phyloP scores from a whole-genome alignment of 1,139 yeast genomes.

The Suhomyces coccinellae region DNA sequence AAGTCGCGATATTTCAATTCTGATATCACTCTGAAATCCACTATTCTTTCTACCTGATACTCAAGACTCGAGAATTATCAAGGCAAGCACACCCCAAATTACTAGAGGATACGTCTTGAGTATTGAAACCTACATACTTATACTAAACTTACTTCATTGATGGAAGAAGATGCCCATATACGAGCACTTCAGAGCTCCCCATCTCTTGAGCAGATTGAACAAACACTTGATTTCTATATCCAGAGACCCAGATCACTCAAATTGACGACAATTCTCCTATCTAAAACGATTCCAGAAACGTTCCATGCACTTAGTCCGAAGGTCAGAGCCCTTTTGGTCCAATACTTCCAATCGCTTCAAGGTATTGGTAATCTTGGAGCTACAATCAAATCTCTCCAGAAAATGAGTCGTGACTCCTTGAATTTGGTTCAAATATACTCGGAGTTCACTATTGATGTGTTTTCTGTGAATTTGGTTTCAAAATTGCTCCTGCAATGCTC shows the following conservation, averaged over 20 bases:
- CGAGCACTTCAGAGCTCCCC: constrained; percentile 26
- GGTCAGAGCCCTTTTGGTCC: constrained; percentile 15
- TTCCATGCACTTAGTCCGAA: constrained; percentile 19
- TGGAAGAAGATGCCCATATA: not conserved
- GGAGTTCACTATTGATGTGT: constrained; percentile 19
- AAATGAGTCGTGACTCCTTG: not conserved
- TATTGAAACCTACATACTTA: too few species aligned
- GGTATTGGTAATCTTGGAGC: constrained; percentile 35
- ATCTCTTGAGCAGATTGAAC: constrained; percentile 16
- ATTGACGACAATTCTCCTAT: constrained; percentile 28
- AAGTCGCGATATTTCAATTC: too few species aligned
- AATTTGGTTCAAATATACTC: not conserved
- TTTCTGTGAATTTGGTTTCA: constrained; percentile 15
- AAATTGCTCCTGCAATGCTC: constrained; percentile 12
- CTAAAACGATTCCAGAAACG: constrained; percentile 34
- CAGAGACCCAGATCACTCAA: constrained; percentile 7
- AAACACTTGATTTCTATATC: constrained; percentile 12
- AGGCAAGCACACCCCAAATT: too few species aligned
- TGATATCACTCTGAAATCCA: too few species aligned
- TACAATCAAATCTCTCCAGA: constrained; percentile 15
- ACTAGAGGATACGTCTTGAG: too few species aligned
- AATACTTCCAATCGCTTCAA: constrained; percentile 22
- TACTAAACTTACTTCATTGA: not conserved
- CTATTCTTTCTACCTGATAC: too few species aligned
- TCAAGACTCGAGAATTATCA: too few species aligned